These are phyloP conservation scores for Metschnikowia lunata DNA, from an alignment of 805 yeast species.

Conservation along the genomic window DNA sequence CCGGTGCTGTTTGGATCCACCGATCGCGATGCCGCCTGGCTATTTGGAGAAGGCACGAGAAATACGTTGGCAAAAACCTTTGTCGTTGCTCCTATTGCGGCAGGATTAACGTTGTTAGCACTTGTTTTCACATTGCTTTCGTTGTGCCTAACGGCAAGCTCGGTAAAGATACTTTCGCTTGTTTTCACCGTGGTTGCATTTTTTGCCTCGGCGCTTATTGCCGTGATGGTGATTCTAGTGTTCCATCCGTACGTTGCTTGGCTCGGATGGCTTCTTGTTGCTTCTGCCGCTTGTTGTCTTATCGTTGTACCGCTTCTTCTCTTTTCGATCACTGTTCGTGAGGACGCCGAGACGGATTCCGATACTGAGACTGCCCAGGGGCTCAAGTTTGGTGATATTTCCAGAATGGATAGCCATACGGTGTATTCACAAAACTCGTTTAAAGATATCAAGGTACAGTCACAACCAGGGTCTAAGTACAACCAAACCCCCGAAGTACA, in stretches of 20 bases:
- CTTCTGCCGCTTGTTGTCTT: constrained; percentile 56
- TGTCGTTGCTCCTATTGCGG: constrained; percentile 62
- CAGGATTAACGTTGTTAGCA: constrained; percentile 50
- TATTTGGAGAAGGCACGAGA: constrained; percentile 42
- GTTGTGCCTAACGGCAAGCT: constrained; percentile 22
- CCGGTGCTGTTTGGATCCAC: constrained; percentile 38
- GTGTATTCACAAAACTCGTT: constrained; percentile 6
- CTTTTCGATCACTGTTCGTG: constrained; percentile 27
- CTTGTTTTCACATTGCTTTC: constrained; percentile 23
- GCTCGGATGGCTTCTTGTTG: constrained; percentile 71
- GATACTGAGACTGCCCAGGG: constrained; percentile 17
- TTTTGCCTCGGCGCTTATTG: constrained; percentile 48
- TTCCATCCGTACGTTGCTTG: constrained; percentile 65
- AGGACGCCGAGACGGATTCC: constrained; percentile 15
- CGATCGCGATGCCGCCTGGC: constrained; percentile 42
- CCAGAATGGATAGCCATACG: constrained; percentile 6
- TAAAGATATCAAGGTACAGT: background rate
- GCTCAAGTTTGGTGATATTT: constrained; percentile 14
- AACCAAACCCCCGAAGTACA: constrained; percentile 3
- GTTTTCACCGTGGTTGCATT: constrained; percentile 47
- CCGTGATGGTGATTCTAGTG: constrained; percentile 51
- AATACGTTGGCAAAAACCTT: constrained; percentile 50
- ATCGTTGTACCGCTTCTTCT: constrained; percentile 48
- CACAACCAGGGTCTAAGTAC: constrained; percentile 3
- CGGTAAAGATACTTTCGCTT: constrained; percentile 36